Evolutionary conservation across 805 yeast genomes (phyloP).

Genomic region (Starmera quercuum): DNA sequence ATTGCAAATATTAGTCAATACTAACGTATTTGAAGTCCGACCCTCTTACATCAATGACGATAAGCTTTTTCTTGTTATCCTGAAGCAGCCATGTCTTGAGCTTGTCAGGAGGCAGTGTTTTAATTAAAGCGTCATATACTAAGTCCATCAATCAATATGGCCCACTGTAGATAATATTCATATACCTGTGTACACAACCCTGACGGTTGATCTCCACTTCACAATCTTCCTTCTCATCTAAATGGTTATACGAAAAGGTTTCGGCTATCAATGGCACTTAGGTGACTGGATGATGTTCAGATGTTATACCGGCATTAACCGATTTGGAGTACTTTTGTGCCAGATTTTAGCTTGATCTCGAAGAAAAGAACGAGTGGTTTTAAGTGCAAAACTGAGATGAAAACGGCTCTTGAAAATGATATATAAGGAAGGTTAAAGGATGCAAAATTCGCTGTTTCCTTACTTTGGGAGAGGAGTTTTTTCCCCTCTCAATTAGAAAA

Average conservation of each 20-base stretch:
- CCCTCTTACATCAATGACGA: conserved; percentile 16
- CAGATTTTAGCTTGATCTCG: background rate
- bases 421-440: no score
- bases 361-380: background rate
- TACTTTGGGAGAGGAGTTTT: no score
- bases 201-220: no score
- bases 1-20: conserved; percentile 1
- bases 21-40: conserved; percentile 7
- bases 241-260: background rate
- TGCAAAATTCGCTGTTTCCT: no score
- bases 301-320: background rate
- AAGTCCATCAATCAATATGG: no score
- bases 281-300: background rate
- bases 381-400: no score
- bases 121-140: no score
- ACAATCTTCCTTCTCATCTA: no score
- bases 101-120: conserved; percentile 2
- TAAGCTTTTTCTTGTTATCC: background rate
- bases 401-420: no score
- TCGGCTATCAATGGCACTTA: background rate
- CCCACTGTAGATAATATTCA: no score
- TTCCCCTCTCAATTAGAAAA: no score
- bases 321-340: background rate
- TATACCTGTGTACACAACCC: no score
- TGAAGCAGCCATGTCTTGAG: conserved; percentile 6